Evolutionary conservation across 768 basidiomycete species (phyloP), one percentile per base, ranked within the genome.

Genomic region (Termitomyces bulborhizus): DNA sequence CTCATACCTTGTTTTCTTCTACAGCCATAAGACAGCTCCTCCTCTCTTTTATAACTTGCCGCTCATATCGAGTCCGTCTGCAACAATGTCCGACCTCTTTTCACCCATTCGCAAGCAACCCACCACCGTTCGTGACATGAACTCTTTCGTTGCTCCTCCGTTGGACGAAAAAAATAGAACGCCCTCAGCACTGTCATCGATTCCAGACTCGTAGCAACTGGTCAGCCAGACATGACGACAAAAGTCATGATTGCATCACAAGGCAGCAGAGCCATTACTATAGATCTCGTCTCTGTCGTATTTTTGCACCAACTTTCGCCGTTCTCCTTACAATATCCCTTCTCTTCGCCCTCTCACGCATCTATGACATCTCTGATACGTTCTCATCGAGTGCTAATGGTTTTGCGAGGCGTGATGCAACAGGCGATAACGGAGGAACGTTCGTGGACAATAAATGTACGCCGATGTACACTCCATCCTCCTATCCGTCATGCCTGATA

Each of bases 391-490:
- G 58, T 57, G 57, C 62, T 1, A 68, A 68, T 15, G 63, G 62
- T 0, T 62, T 75, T 0, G 57, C 69, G 6, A 68, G 65, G 49
- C 70, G 76, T 56, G 60, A 54, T 27, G 46, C 62, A n/a, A 51
- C 57, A 3, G 53, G 43, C 0, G 57, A 46, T n/a, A 56, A 55
- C 21, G 59, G 62, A 1, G 60, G 62, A 6, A 57, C 66, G 8
- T 80, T 81, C 54, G 68, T 74, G 5, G 34, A 72, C 6, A 58
- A 69, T 24, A 80, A 81, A 66, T 54, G 80, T 81, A 48, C 55
- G 72, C 0, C 24, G 16, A 21, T 57, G 21, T 53, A 15, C 27
- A 46, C 21, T 9, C 12, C 18, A 39, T 32, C 0, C 6, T 9
- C 36, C 34, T 11, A 1, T 16, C 3, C 18, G 36, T 43, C 8